A percentile compares a stretch with the other conserved stretches of the same genome.
Conservation (phyloP, 75 land plant genomes). For the Sequoiadendron giganteum region DNA sequence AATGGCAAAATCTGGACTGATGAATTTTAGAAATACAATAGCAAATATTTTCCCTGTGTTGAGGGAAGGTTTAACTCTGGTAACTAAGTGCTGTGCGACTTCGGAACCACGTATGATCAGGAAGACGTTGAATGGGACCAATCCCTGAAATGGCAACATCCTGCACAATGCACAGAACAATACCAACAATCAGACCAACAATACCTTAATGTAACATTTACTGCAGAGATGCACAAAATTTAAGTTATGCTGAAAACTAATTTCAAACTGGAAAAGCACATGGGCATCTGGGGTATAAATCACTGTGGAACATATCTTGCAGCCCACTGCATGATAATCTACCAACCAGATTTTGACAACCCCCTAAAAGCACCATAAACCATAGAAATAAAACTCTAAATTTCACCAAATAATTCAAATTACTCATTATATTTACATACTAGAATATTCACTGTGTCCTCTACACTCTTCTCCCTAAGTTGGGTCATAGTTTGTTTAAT, state of each 20-base stretch:
- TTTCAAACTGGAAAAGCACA: background rate
- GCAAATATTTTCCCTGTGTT: background rate
- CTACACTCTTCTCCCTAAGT: background rate
- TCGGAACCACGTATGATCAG: constrained; percentile 95
- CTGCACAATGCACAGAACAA: constrained; percentile 32
- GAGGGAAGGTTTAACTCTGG: background rate
- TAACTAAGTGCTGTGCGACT: background rate
- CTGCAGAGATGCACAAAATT: background rate
- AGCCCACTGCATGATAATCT: background rate
- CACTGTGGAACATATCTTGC: background rate
- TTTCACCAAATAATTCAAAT: background rate
- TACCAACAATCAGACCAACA: background rate
- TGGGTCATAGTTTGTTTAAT: background rate
- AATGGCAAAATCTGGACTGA: background rate
- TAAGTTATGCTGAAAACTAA: background rate
- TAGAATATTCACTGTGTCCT: background rate
- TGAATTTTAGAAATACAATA: background rate
- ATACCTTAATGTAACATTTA: background rate
- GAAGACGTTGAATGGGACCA: constrained; percentile 81
- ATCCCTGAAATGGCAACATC: constrained; percentile 86
- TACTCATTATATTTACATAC: background rate
- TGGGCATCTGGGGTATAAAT: background rate
- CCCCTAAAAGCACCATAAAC: background rate
- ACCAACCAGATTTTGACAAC: background rate
- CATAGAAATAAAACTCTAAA: background rate